phyloP scores from a whole-genome alignment of 164 flowering plant genomes.

The Macadamia integrifolia region DNA sequence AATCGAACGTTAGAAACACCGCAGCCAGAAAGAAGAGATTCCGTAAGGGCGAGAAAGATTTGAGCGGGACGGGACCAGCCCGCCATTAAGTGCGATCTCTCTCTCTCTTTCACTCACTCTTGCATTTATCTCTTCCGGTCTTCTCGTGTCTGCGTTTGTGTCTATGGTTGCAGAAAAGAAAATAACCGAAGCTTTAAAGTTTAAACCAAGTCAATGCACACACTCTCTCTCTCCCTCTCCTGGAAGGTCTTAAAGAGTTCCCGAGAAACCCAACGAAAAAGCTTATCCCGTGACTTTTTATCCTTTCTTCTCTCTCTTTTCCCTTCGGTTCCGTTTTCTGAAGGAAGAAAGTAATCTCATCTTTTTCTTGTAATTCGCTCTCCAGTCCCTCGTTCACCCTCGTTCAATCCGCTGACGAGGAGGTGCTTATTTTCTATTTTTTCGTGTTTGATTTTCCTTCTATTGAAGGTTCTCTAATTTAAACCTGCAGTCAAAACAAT shows the following conservation, averaged over 20 bases:
- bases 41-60: no score
- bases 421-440: background rate
- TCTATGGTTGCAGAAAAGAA: background rate
- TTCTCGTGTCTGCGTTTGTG: no score
- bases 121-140: no score
- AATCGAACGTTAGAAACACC: no score
- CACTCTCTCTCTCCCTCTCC: background rate
- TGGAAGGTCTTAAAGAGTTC: background rate
- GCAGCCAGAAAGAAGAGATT: no score
- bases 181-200: background rate
- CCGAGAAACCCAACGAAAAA: background rate
- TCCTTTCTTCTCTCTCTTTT: background rate
- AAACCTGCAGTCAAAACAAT: constrained; percentile 3
- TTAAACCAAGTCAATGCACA: background rate
- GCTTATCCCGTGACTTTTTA: background rate
- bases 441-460: background rate
- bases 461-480: background rate
- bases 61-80: background rate
- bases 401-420: background rate
- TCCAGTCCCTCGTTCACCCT: background rate
- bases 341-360: background rate
- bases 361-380: background rate
- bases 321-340: background rate
- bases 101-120: background rate
- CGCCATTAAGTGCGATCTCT: background rate